phyloP scores from a whole-genome alignment of 345 rosid species.

The Eucalyptus virginea region DNA sequence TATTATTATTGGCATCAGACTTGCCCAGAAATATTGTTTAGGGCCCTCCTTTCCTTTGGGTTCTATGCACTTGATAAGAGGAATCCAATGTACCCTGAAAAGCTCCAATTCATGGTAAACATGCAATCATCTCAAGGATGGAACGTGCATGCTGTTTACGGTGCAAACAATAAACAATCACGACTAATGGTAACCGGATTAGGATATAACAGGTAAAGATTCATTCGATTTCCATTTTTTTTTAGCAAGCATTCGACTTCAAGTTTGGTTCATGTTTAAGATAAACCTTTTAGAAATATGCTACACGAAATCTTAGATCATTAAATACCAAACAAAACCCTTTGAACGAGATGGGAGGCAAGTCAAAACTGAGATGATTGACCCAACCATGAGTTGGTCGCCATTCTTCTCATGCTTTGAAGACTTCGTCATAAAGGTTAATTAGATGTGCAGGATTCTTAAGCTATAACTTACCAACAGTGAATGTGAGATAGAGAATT shows the following conservation, averaged over 20 bases:
- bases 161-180: neutral
- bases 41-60: neutral
- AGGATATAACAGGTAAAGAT: neutral
- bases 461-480: neutral
- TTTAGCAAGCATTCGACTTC: neutral
- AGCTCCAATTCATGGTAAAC: neutral
- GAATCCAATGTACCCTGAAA: neutral
- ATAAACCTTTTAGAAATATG: neutral
- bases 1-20: neutral
- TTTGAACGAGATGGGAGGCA: neutral
- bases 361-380: neutral
- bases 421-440: neutral
- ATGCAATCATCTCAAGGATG: neutral
- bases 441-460: neutral
- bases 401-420: neutral
- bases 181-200: neutral
- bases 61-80: neutral
- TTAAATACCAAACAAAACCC: neutral
- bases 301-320: neutral
- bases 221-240: neutral
- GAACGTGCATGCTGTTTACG: neutral
- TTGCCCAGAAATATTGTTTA: neutral
- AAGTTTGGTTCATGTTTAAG: neutral
- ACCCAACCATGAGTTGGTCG: neutral
- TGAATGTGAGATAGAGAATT: neutral